Conservation (phyloP, 2,329 filamentous ascomycete genomes). For the Phoma sp. region DNA sequence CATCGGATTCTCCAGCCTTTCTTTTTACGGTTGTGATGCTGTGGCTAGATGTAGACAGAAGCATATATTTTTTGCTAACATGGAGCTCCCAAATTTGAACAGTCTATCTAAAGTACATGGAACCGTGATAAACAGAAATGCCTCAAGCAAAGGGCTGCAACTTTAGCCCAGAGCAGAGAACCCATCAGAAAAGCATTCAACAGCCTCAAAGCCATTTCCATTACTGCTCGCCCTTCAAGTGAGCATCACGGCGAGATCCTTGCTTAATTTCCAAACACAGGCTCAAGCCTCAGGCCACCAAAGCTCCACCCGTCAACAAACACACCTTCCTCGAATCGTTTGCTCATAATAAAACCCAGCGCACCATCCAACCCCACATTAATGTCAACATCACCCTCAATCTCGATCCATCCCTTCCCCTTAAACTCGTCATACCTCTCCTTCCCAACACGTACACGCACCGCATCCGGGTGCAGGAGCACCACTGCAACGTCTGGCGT, state of each 20-base stretch:
- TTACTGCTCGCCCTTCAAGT: too few species aligned
- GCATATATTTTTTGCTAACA: too few species aligned
- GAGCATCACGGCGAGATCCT: background rate
- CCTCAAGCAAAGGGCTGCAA: too few species aligned
- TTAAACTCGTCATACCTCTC: constrained; percentile 37
- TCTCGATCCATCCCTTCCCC: constrained; percentile 47
- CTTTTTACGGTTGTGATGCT: too few species aligned
- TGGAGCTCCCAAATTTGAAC: too few species aligned
- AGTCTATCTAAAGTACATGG: too few species aligned
- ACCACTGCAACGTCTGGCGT: constrained; percentile 49
- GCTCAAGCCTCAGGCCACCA: constrained; percentile 48
- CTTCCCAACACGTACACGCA: constrained; percentile 45
- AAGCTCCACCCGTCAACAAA: constrained; percentile 49
- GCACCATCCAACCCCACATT: constrained; percentile 48
- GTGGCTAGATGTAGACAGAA: too few species aligned
- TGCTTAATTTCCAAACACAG: constrained; percentile 33
- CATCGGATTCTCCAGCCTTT: too few species aligned
- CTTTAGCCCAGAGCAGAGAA: too few species aligned
- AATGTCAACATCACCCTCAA: constrained; percentile 48
- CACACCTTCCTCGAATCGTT: constrained; percentile 41
- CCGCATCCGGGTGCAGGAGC: constrained; percentile 48
- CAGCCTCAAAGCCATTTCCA: too few species aligned
- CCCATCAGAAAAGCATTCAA: too few species aligned
- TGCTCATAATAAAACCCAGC: constrained; percentile 47
- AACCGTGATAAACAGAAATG: too few species aligned